phyloP scores from a whole-genome alignment of 441 rosid genomes.

The Jatropha podagrica region DNA sequence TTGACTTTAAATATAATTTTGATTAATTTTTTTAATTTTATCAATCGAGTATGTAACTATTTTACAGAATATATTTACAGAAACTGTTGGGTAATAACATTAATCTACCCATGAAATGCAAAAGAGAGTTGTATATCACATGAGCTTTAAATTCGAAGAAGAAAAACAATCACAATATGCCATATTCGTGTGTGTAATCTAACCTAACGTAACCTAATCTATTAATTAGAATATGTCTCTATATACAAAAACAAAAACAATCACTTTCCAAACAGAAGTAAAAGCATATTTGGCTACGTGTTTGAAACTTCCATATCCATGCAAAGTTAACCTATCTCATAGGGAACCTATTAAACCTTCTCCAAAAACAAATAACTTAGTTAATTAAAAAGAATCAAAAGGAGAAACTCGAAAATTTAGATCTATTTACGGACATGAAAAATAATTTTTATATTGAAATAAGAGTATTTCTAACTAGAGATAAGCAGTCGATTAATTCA shows the following conservation, averaged over 20 bases:
- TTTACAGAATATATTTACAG: too few relatives aligned
- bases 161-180: neutral
- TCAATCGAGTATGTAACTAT: too few relatives aligned
- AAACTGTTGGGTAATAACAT: too few relatives aligned
- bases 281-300: neutral
- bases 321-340: neutral
- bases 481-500: too few relatives aligned
- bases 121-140: neutral
- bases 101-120: too few relatives aligned
- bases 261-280: neutral
- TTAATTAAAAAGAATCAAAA: neutral
- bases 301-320: neutral
- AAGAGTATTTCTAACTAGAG: too few relatives aligned
- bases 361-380: neutral
- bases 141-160: neutral
- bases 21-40: too few relatives aligned
- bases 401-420: neutral
- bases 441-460: too few relatives aligned
- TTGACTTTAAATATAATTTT: too few relatives aligned
- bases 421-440: too few relatives aligned
- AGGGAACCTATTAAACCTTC: slow-evolving; percentile 1
- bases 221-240: neutral
- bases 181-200: neutral
- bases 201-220: too few relatives aligned
- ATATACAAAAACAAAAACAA: neutral